Evolutionary conservation across 805 yeast genomes (phyloP), one percentile per base, ranked within the genome.

Genomic region (Yamadazyma nakazawae): DNA sequence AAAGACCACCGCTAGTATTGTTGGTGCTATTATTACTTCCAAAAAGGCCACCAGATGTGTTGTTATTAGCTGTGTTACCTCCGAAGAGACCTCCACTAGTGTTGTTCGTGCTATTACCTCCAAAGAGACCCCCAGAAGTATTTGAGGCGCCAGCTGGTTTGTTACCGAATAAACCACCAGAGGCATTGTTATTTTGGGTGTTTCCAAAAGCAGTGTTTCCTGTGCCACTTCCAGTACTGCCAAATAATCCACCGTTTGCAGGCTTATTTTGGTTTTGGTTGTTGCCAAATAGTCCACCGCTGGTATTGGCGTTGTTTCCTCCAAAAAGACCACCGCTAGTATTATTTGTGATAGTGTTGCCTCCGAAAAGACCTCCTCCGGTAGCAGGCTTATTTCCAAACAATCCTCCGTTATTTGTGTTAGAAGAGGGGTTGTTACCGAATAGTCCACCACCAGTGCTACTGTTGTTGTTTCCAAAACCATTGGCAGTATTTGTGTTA

Each of bases 301-400:
- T 37, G 16, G 10, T 34, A 18, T 21, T 34, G 5, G 24, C 14
- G 7, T 21, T 46, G 28, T 34, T 45, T 1, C 68, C 68, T 8
- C 63, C 63, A 54, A 67, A 66, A 3, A 60, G 47, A 5, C 63
- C 58, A 24, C 59, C 41, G 35, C 54, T 37, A 11, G 21, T 40
- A 34, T 37, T 47, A 28, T 32, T 44, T 19, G 70, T 58, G 24
- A 59, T 66, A 58, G 42, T 34, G 49, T 44, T 58, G 19, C 34
- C 41, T 3, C 72, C 70, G 58, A 79, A 78, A 43, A 76, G 56
- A 2, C 78, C 77, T 13, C 75, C 72, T n/a, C 55, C 58, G 16
- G 64, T 60, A 62, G 37, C 47, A 32, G 57, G 54, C 39, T 48
- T 49, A 18, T 38, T 47, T 7, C 63, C 63, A 53, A 67, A 66